These are phyloP conservation scores for Lactarius pseudohatsudake DNA, from an alignment of 768 basidiomycete genomes.

Conservation along the genomic window DNA sequence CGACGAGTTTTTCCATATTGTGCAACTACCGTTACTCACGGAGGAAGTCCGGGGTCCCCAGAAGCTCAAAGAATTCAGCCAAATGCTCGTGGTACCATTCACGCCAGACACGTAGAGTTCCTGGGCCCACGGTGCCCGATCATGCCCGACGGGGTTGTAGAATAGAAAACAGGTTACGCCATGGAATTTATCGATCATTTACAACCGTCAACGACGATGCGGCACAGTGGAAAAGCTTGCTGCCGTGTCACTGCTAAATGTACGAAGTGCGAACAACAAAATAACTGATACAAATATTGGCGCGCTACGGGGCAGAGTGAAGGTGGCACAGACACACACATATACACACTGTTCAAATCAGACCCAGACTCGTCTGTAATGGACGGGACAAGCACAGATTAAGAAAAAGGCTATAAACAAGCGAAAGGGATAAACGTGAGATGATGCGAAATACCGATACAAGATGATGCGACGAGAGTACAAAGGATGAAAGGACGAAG, in stretches of 20 bases:
- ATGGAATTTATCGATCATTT: not conserved
- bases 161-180: not conserved
- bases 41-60: slow-evolving; percentile 97
- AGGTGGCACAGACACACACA: not conserved
- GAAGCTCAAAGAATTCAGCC: slow-evolving; percentile 89
- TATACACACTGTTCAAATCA: slow-evolving; percentile 1
- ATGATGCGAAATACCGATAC: slow-evolving; percentile 23
- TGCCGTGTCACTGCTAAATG: not conserved
- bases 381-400: slow-evolving; percentile 2
- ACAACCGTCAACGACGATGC: not conserved
- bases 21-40: slow-evolving; percentile 88
- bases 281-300: slow-evolving; percentile 25
- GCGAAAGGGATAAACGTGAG: not conserved
- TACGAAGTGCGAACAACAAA: not conserved
- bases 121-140: not conserved
- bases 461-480: slow-evolving; percentile 18
- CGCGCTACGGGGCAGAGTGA: not conserved
- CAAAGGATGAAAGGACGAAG: not conserved
- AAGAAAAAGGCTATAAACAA: slow-evolving; percentile 21
- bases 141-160: not conserved
- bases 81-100: slow-evolving; percentile 86
- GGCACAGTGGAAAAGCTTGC: not conserved
- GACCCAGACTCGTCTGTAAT: not conserved
- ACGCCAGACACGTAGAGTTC: slow-evolving; percentile 39
- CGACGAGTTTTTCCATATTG: slow-evolving; percentile 97